A percentile compares a stretch with the other conserved stretches of the same genome.
phyloP scores from a whole-genome alignment of 1,139 yeast genomes.

The Candida tropicalis region DNA sequence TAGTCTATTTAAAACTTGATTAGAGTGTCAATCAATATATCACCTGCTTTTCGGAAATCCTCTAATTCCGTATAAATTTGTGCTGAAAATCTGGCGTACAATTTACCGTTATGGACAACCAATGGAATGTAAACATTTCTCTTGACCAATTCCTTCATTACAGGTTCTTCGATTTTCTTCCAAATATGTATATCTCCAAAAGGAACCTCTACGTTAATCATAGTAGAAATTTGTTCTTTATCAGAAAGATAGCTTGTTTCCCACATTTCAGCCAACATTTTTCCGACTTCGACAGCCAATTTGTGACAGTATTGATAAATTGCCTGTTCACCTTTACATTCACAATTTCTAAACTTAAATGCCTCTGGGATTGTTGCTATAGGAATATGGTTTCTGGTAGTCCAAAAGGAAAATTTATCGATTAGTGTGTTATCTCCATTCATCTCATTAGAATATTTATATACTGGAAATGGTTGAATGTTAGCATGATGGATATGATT shows the following conservation, averaged over 20 bases:
- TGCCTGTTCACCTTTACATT: conserved; percentile 63
- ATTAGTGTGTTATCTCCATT: conserved; percentile 31
- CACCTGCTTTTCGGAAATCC: conserved; percentile 53
- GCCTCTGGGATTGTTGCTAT: conserved; percentile 39
- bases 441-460: conserved; percentile 28
- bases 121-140: conserved; percentile 50
- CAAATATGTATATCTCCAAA: conserved; percentile 15
- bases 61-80: conserved; percentile 59
- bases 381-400: conserved; percentile 36
- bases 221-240: conserved; percentile 38
- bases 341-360: conserved; percentile 49
- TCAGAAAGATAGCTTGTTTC: conserved; percentile 23
- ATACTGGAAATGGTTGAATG: conserved; percentile 63
- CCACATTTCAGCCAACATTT: conserved; percentile 40
- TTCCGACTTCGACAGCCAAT: conserved; percentile 48
- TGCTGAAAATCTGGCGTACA: conserved; percentile 57
- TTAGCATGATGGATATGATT: conserved; percentile 49
- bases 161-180: conserved; percentile 11
- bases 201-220: conserved; percentile 43
- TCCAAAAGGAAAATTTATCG: conserved; percentile 40
- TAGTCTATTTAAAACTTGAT: too few relatives aligned
- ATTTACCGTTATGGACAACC: conserved; percentile 39
- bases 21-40: conserved; percentile 20
- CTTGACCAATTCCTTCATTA: conserved; percentile 16
- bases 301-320: conserved; percentile 50